Base-by-base conservation (phyloP, 495 filamentous ascomycete species). In the Aspergillus coremiiformis region DNA sequence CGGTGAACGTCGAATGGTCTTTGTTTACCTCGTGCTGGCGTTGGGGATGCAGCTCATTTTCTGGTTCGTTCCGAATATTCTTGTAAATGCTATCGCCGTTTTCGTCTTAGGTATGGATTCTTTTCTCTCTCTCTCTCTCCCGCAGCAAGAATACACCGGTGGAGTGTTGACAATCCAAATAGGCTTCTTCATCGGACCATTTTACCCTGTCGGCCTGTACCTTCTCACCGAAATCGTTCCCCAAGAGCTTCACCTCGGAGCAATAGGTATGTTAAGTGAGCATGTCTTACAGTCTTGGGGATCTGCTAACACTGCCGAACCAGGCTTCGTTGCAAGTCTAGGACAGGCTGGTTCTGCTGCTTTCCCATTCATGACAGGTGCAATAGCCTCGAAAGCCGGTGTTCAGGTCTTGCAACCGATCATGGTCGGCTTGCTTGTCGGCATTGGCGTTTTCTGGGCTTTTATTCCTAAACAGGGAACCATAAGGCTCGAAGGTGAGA, bases 11-110 rank as follows among this genome's bases (percentile, higher is more conserved):
- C 62, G 66, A 20, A 77, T 79, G 75, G 55, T 79, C 9, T 62
- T 76, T 14, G 5, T 74, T 4, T 82, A 79, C 51, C 67, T 64
- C 42, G 49, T 54, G 17, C 39, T 77, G 5, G 68, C 68, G 44
- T 42, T 74, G 0, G 75, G 42, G 0, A 58, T 81, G 4, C 75
- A 80, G 60, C 57, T 82, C 4, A 58, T 81, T 37, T 81, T 82
- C 52, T 81, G 78, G 79, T 47, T 78, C 41, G 54, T 67, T 27
- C 54, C 63, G 0, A 78, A 79, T 52, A 63, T 86, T 7, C 68
- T 81, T n/a, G 77, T 77, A 15, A 78, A 83, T 50, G 79, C 80
- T 5, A 74, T 87, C 17, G 79, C 83, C 17, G 76, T 87, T 3
- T 67, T 77, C 14, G 61, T 87, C 11, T 66, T 87, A 42, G 85